These are phyloP conservation scores for Lichtheimia ramosa DNA, from an alignment of 371 early-diverging fungal species.

Conservation along the genomic window DNA sequence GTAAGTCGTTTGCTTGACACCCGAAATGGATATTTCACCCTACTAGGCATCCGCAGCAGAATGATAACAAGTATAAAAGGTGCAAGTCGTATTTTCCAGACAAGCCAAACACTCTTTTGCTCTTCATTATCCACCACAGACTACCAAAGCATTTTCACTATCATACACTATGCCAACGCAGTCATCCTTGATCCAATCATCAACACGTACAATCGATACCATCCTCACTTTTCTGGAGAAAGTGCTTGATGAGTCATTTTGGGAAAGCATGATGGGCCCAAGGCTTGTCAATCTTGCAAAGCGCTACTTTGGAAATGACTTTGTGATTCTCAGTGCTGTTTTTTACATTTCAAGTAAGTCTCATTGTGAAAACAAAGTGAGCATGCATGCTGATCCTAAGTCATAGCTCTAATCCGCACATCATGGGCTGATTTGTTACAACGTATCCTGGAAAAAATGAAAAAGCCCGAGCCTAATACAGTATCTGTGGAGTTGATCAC, in stretches of 20 bases:
- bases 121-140: too few relatives aligned
- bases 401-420: slow-evolving; percentile 32
- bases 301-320: slow-evolving; percentile 43
- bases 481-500: slow-evolving; percentile 15
- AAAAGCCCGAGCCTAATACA: not conserved
- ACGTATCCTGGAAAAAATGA: slow-evolving; percentile 5
- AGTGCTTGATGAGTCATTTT: slow-evolving; percentile 30
- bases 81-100: too few relatives aligned
- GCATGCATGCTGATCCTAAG: not conserved
- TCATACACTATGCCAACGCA: too few relatives aligned
- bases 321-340: slow-evolving; percentile 30
- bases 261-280: slow-evolving; percentile 30
- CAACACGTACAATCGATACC: too few relatives aligned
- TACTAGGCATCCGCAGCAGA: too few relatives aligned
- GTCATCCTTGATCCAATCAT: too few relatives aligned
- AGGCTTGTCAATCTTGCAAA: slow-evolving; percentile 27
- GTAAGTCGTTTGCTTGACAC: too few relatives aligned
- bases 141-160: too few relatives aligned
- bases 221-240: slow-evolving; percentile 29
- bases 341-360: slow-evolving; percentile 33
- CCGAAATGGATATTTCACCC: too few relatives aligned
- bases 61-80: too few relatives aligned
- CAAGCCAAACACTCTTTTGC: too few relatives aligned
- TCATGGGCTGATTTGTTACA: slow-evolving; percentile 23
- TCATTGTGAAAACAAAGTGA: not conserved